Evolutionary conservation across 495 filamentous ascomycete species (phyloP), one percentile per base, ranked within the genome.

Genomic region (Pyrenula aspistea): DNA sequence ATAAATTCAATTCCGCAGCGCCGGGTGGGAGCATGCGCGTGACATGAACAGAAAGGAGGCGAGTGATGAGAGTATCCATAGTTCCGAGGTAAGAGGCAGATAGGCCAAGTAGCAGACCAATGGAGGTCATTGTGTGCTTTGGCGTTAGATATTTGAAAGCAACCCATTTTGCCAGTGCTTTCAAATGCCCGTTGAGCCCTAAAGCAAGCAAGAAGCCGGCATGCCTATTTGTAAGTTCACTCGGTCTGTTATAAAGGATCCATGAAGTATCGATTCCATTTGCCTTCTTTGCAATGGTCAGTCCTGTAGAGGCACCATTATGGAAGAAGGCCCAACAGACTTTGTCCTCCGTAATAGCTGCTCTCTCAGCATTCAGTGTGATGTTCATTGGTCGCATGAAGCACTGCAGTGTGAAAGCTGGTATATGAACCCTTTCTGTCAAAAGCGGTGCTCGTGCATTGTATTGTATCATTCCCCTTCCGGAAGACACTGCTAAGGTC

Each of bases 261-360:
- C 93, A 99, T 0, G 91, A 95, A 1, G 91, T 96, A 62, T 99
- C 93, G 58, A 99, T 96, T 3, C 91, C 90, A 67, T 88, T 91
- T 0, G 91, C 93, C 25, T 89, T 78, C 23, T 83, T 86, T 0
- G 94, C 94, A 53, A 97, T 94, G 31, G 88, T 89, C 53, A 99
- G 73, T 10, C 92, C 93, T 12, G 87, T 87, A 2, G 92, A 83
- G 21, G 95, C 93, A 25, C 93, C 93, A 57, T 91, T 87, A 70
- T 99, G 91, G 73, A 99, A 98, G 70, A 95, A 99, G 0, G 92
- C 93, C 93, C 93, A 99, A 66, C 84, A 87, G 19, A 93, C 85
- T 71, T 95, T 97, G 67, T 99, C 93, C 68, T 99, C 93, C 0
- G 85, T 88, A 61, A 91, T 94, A 1, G 83, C 72, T 21, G 71